Evolutionary conservation across 1,284 basidiomycete species (phyloP), one percentile per base, ranked within the genome.

Genomic region (Mixia osmundae): DNA sequence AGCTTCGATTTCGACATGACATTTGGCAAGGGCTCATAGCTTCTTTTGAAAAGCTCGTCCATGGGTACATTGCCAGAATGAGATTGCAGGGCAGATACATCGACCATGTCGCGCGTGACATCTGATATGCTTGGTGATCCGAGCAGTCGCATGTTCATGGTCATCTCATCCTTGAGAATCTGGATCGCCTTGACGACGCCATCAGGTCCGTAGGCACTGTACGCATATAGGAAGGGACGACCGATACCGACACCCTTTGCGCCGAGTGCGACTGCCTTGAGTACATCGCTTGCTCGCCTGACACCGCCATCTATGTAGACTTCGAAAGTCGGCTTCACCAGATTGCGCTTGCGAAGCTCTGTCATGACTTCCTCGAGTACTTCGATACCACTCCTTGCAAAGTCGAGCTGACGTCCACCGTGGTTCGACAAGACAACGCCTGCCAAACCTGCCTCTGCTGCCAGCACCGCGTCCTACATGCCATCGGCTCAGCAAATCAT

Each of bases 281-380:
- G 61, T 1, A 91, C 76, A 54, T 95, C 87, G 8, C 50, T 82
- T 0, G 80, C 80, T 29, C 85, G 64, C 36, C 87, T 66, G 7
- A 91, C 78, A 39, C 87, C 87, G 14, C 87, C 85, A 52, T 94
- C 87, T 5, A 91, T 69, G 51, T 80, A 85, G 35, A 94, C 61
- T 53, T 82, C 71, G 59, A 91, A 91, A 39, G 69, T 72, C 16
- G 57, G 55, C 42, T 56, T 58, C 39, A 62, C 62, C 21, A 78
- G 67, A 33, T 69, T 56, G 11, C 62, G 66, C 48, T 67, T 63
- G 43, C 69, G 69, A 15, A 94, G 65, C 40, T 74, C 71, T 5
- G 60, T 56, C 11, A 82, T 74, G 15, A 91, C 83, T 52, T 87
- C 80, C 3, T 75, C 77, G 8, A 95, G 68, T 14, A 91, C 64